Evolutionary conservation across 2,329 filamentous ascomycete genomes (phyloP).

Genomic region (Pestalotiopsis sp.): DNA sequence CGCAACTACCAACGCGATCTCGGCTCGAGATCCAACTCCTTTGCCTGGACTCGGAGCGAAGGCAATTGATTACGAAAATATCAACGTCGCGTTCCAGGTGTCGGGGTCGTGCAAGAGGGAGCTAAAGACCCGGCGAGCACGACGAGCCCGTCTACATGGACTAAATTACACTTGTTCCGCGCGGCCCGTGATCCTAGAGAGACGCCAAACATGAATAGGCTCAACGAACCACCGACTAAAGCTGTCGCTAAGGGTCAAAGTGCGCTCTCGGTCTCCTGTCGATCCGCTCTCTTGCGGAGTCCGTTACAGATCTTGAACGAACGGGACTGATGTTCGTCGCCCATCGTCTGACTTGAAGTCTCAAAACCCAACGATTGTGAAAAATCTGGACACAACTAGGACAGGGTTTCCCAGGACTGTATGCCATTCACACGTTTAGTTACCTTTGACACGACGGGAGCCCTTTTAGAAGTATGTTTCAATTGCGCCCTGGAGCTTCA

Average conservation of each 20-base stretch:
- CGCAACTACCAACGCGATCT: background rate
- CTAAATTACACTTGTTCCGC: background rate
- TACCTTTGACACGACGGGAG: background rate
- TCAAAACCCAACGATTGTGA: background rate
- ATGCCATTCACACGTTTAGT: no score
- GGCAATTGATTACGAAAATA: background rate
- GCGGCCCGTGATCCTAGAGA: constrained; percentile 6
- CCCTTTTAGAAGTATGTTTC: background rate
- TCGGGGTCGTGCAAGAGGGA: background rate
- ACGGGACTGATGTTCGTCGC: background rate
- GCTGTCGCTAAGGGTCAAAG: background rate
- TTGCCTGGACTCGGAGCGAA: background rate
- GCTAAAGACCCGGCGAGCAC: background rate
- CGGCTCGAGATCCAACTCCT: background rate
- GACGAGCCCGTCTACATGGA: background rate
- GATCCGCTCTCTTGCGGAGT: background rate
- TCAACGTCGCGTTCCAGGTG: background rate
- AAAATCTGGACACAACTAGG: background rate
- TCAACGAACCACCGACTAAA: background rate
- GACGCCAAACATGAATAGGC: constrained; percentile 3
- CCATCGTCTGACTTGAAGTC: background rate
- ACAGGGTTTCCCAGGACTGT: no score
- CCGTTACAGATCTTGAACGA: background rate
- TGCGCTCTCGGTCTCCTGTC: background rate
- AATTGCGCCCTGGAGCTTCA: background rate